Conservation (phyloP, 257 asterid genomes). For the Echites panduratus region DNA sequence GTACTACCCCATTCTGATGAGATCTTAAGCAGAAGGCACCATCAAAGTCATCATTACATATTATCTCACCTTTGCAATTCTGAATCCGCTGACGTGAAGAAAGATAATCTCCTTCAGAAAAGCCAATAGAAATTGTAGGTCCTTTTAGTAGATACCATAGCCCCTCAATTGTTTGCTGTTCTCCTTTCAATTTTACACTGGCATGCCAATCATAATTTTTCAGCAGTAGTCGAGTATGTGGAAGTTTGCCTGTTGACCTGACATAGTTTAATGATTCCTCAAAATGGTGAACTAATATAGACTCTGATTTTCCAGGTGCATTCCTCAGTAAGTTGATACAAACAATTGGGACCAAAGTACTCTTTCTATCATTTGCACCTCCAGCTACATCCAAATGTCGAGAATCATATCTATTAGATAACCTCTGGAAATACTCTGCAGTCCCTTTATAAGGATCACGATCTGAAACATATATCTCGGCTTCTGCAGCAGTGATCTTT, state of each 20-base stretch:
- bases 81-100: conserved; percentile 73
- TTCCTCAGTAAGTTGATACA: conserved; percentile 86
- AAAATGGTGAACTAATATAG: conserved; percentile 84
- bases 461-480: conserved; percentile 89
- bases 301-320: conserved; percentile 94
- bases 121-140: conserved; percentile 73
- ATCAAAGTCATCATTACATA: conserved; percentile 62
- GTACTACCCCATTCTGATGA: conserved; percentile 97
- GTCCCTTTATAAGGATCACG: conserved; percentile 92
- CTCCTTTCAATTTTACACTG: conserved; percentile 86
- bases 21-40: conserved; percentile 97
- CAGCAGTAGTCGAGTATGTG: conserved; percentile 71
- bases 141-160: conserved; percentile 95
- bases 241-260: conserved; percentile 75
- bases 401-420: conserved; percentile 84
- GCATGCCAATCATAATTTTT: conserved; percentile 99
- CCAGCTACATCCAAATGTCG: conserved; percentile 58
- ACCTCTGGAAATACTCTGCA: conserved; percentile 81
- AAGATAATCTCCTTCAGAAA: conserved; percentile 91
- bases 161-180: conserved; percentile 95
- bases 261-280: conserved; percentile 81
- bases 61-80: conserved; percentile 89
- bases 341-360: conserved; percentile 83
- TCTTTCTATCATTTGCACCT: conserved; percentile 61
- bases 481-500: conserved; percentile 97